Conservation (phyloP, 2,329 filamentous ascomycete genomes). For the Rosellinia necatrix region DNA sequence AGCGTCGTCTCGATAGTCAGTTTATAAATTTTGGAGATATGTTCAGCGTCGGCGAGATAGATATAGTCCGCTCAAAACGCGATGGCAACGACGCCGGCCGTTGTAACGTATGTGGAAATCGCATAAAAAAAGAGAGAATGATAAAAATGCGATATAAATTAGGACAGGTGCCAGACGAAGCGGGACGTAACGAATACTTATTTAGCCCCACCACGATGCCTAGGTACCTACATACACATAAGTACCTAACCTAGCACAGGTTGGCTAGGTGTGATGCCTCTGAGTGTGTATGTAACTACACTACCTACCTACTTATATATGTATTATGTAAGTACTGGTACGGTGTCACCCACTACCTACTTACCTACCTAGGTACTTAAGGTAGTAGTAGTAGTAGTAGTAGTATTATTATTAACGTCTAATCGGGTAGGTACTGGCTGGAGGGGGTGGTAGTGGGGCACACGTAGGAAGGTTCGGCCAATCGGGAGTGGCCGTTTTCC, state of each 20-base stretch:
- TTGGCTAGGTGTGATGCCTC: no score
- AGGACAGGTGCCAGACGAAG: conserved; percentile 4
- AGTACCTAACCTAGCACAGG: no score
- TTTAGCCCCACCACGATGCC: background rate
- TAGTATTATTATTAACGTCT: no score
- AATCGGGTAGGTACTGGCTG: no score
- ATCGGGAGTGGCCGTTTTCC: conserved; percentile 39
- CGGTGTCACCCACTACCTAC: no score
- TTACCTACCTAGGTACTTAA: no score
- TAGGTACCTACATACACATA: background rate
- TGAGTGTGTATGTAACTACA: no score
- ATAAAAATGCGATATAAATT: background rate
- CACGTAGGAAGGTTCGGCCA: conserved; percentile 41
- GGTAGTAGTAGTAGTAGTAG: background rate
- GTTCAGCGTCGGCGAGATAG: background rate
- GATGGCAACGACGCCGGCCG: conserved; percentile 1
- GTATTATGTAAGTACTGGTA: no score
- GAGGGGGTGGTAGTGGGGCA: conserved; percentile 16
- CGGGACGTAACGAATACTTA: conserved; percentile 10
- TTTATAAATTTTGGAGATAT: background rate
- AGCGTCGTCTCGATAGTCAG: background rate
- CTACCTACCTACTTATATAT: no score
- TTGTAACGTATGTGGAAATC: background rate
- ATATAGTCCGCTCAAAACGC: conserved; percentile 2
- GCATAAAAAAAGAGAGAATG: background rate